A percentile compares a stretch with the other conserved stretches of the same genome.
Evolutionary conservation across 352 stramenopile genomes (phyloP).

Genomic region (Globisporangium parvum): DNA sequence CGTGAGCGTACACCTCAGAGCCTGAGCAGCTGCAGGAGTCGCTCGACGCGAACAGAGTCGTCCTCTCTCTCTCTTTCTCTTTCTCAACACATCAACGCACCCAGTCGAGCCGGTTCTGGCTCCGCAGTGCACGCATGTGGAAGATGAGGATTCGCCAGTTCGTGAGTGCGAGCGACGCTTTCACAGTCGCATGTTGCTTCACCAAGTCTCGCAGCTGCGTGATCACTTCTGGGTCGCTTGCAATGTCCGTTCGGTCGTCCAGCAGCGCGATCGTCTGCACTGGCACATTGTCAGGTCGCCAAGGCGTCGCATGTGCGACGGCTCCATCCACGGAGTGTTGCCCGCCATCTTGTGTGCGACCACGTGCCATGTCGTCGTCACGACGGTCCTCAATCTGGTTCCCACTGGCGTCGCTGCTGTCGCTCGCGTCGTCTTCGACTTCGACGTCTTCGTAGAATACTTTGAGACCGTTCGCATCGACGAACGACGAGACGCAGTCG

Average conservation of each 20-base stretch:
- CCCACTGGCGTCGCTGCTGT: background rate
- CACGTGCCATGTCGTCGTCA: background rate
- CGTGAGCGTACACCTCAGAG: background rate
- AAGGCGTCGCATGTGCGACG: too few species aligned
- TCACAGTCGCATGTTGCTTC: slow-evolving; percentile 23
- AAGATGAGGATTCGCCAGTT: slow-evolving; percentile 49
- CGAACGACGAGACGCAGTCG: slow-evolving; percentile 12
- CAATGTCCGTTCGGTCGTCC: slow-evolving; percentile 11
- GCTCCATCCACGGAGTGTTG: background rate
- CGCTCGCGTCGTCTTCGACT: slow-evolving; percentile 3
- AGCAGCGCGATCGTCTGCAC: background rate
- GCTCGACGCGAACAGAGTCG: too few species aligned
- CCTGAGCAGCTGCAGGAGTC: too few species aligned
- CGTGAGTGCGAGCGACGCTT: slow-evolving; percentile 17
- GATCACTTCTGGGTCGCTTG: slow-evolving; percentile 42
- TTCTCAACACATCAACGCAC: slow-evolving; percentile 16
- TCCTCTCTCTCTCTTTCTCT: too few species aligned
- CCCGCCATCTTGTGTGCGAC: background rate
- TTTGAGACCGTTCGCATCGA: slow-evolving; percentile 19
- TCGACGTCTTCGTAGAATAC: slow-evolving; percentile 25
- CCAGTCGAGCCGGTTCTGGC: slow-evolving; percentile 32
- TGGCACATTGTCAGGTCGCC: background rate
- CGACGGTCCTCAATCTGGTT: background rate
- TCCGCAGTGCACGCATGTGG: slow-evolving; percentile 18
- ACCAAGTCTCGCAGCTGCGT: slow-evolving; percentile 38